Evolutionary conservation across 331 rosid species (phyloP), one percentile per base, ranked within the genome.

Genomic region (Arachis monticola): DNA sequence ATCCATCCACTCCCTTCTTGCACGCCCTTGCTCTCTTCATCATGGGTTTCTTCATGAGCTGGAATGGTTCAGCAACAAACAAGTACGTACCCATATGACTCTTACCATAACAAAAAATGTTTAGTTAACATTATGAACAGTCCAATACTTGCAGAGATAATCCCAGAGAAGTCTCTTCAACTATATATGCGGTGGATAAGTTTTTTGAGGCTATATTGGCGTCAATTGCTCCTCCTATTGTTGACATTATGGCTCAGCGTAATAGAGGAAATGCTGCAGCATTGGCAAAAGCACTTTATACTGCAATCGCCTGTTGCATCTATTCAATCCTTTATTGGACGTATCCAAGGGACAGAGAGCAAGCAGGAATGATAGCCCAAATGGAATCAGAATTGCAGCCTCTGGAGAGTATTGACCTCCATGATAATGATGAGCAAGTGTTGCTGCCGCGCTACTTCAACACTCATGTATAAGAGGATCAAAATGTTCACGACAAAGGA

Each of bases 71-170:
- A 0, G 91, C 97, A 12, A 87, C 97, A 47, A 91, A 91, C 86
- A 83, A 89, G 93, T 89, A 81, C 0, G 90, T 76, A 40, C 48
- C 48, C 7, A 44, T 35, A 35, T 44, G 10, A 44, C 8, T 44
- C 48, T 6, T 8, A 44, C 5, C 40, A 35, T 35, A 35, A 35
- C 40, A 35, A 35, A 35, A 3, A 35, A 35, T 35, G 40, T 35
- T 3, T 35, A 35, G 63, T 10, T 22, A 22, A 22, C 41, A 47
- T 5, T 70, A 60, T 57, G 63, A 67, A 69, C 93, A 91, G 98
- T 81, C 97, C 96, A 67, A 93, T 91, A 87, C 89, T 93, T 88
- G 98, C 98, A 77, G 97, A 93, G 83, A 91, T 91, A 72, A 93
- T 93, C 9, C 97, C 91, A 27, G 92, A 91, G 86, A 91, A 80